phyloP scores from a whole-genome alignment of 768 basidiomycete genomes.

The Podaxis sp. region DNA sequence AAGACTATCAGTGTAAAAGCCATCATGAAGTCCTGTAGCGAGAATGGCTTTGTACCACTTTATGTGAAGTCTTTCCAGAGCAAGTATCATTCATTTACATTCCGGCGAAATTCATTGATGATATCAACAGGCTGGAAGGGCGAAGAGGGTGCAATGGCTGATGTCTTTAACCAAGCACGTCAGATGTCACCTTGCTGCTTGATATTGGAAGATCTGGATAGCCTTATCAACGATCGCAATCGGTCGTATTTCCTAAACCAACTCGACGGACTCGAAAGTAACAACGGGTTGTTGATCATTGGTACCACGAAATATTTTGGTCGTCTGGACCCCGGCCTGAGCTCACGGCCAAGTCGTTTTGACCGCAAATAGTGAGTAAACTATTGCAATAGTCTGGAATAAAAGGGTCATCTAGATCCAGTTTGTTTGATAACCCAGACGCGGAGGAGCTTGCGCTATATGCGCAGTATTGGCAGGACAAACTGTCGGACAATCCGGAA shows the following conservation, averaged over 20 bases:
- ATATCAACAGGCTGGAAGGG: conserved; percentile 44
- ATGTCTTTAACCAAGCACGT: conserved; percentile 71
- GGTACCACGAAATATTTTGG: conserved; percentile 85
- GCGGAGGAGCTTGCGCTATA: conserved; percentile 62
- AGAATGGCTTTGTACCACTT: conserved; percentile 59
- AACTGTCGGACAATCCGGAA: conserved; percentile 56
- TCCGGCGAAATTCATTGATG: background rate
- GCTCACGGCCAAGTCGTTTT: conserved; percentile 76
- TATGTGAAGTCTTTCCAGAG: conserved; percentile 82
- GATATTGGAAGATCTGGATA: conserved; percentile 60
- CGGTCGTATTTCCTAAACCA: conserved; percentile 89
- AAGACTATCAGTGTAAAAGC: conserved; percentile 82
- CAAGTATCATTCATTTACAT: conserved; percentile 23
- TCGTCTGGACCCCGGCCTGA: conserved; percentile 70
- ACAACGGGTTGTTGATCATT: conserved; percentile 76
- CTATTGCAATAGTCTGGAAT: background rate
- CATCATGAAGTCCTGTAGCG: conserved; percentile 71
- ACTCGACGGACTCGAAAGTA: conserved; percentile 74
- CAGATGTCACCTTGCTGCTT: conserved; percentile 63
- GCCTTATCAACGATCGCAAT: conserved; percentile 72
- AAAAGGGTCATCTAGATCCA: conserved; percentile 20
- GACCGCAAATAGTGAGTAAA: conserved; percentile 76
- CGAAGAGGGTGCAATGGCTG: conserved; percentile 63
- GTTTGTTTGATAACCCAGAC: conserved; percentile 71
- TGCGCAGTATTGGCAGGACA: conserved; percentile 75